These are phyloP conservation scores for Malassezia arunalokei DNA, from an alignment of 1,284 basidiomycete species.

Conservation along the genomic window DNA sequence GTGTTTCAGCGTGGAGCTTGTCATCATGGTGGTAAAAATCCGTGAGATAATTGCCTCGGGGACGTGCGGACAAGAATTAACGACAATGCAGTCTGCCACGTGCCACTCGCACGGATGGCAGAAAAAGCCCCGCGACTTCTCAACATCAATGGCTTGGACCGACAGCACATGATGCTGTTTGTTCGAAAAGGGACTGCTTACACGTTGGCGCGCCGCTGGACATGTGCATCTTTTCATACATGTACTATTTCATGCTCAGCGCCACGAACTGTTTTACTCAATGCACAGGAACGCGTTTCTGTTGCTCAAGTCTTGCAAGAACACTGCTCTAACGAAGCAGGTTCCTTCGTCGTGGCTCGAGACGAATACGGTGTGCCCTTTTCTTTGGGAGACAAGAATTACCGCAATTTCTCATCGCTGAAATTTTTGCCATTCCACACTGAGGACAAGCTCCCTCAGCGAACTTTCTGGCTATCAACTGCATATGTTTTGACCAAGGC, in stretches of 20 bases:
- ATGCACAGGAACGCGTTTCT: neutral
- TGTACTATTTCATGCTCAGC: too few relatives aligned
- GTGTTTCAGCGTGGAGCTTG: slow-evolving; percentile 12
- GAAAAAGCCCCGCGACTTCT: too few relatives aligned
- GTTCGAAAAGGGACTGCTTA: too few relatives aligned
- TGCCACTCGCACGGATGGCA: too few relatives aligned
- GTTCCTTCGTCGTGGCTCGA: slow-evolving; percentile 9
- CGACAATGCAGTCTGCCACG: too few relatives aligned
- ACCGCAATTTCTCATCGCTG: neutral
- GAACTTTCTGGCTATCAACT: slow-evolving; percentile 18
- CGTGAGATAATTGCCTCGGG: too few relatives aligned
- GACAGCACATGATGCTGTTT: too few relatives aligned
- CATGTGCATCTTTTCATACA: too few relatives aligned
- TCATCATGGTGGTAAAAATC: neutral
- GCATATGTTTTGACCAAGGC: slow-evolving; percentile 16
- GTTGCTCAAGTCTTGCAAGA: slow-evolving; percentile 10
- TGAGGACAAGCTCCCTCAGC: slow-evolving; percentile 9
- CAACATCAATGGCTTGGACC: too few relatives aligned
- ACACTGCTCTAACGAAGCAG: slow-evolving; percentile 9
- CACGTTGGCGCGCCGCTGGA: too few relatives aligned
- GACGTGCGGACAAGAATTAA: too few relatives aligned
- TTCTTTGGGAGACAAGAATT: neutral
- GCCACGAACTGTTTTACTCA: too few relatives aligned
- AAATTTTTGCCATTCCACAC: slow-evolving; percentile 10
- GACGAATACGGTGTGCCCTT: neutral